Percentiles rank a stretch among this genome's conserved stretches.
Evolutionary conservation across 2,329 filamentous ascomycete species (phyloP).

Genomic region (Pseudogymnoascus sp.): DNA sequence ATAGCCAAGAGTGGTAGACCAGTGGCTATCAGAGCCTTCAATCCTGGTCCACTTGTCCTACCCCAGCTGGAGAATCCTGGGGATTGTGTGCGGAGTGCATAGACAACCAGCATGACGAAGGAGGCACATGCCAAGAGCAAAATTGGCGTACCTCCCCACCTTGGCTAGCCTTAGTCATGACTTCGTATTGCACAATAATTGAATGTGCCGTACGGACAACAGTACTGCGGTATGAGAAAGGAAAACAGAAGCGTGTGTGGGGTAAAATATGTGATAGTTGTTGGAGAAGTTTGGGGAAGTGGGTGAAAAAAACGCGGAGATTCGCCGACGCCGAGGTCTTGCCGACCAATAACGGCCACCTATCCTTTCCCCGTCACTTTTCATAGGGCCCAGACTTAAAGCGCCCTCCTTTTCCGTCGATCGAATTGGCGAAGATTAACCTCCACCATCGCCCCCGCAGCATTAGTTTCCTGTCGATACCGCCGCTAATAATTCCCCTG

Average conservation of each 20-base stretch:
- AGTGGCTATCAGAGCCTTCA: background rate
- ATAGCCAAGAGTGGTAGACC: background rate
- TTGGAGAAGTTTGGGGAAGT: conserved; percentile 1
- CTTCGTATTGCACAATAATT: background rate
- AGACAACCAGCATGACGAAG: background rate
- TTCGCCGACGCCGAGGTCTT: background rate
- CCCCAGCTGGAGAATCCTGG: background rate
- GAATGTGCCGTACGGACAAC: background rate
- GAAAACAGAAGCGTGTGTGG: background rate
- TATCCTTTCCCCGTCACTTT: background rate
- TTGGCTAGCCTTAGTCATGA: background rate
- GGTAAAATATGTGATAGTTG: background rate
- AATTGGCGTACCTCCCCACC: background rate
- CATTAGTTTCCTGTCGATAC: background rate
- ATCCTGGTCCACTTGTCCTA: background rate
- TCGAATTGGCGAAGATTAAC: background rate
- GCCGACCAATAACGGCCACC: background rate
- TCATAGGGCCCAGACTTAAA: background rate
- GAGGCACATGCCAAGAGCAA: background rate
- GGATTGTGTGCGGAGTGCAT: background rate
- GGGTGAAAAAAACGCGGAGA: background rate
- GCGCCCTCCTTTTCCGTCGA: background rate
- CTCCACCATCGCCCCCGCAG: background rate
- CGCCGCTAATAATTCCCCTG: background rate
- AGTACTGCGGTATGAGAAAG: background rate